Base-by-base conservation (phyloP, 352 stramenopile genomes). In the Pythium biforme region DNA sequence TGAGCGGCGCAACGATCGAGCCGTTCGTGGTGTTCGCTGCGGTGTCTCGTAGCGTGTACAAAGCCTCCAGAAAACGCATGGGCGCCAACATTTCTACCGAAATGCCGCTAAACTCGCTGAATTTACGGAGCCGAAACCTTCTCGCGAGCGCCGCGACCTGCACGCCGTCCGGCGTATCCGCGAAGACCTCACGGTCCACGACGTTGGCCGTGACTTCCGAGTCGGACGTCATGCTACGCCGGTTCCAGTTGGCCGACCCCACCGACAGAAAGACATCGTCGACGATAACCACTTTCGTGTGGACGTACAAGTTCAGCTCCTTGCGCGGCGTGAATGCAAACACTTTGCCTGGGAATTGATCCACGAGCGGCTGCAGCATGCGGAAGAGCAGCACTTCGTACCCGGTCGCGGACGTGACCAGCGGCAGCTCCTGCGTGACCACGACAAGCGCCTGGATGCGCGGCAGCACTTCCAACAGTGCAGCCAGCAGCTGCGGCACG, bases 371-470 rank as follows among this genome's bases (percentile, higher is more conserved):
- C 29, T 62, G 41, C 12, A 79, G 10, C 66, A 77, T 77, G 19
- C 75, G 60, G 56, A 73, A 76, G 22, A 73, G 55, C 22, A 72
- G 52, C 53, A 76, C 72, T 27, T 66, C 48, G 54, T 81, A 81
- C 4, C 70, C 70, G 14, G 57, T 54, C 33, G 59, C 51, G 1
- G 66, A 52, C 33, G 64, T 72, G 1, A 31, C 34, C 12, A 68
- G 12, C 4, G 66, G 33, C 1, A 71, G 59, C 25, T 62, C 48
- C 31, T 79, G 70, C 2, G 68, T 64, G 11, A 90, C 62, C 8
- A 90, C 74, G 20, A 89, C 69, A 7, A 90, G 47, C 14, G 66
- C 53, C 37, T 89, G 70, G 17, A 90, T 46, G n/a, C 31, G 58
- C 1, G 77, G 79, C 20, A 89, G 56, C 1, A 79, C 68, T 20